Evolutionary conservation across 225 moss, liverwort and hornwort genomes (phyloP), one percentile per base, ranked within the genome.

Genomic region (Polytrichum formosum): DNA sequence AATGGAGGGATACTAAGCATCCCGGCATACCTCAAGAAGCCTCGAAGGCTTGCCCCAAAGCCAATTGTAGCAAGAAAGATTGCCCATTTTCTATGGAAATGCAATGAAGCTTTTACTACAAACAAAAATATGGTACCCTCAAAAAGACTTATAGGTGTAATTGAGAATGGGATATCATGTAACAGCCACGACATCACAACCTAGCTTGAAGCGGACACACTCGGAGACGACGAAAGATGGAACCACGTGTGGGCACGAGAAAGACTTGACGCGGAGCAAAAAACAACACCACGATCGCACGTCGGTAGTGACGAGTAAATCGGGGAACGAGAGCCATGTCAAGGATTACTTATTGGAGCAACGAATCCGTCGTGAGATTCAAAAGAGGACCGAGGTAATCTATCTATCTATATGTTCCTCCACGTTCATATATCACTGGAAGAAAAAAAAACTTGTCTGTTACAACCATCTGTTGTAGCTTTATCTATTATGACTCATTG

Each of bases 341-440:
- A 81, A 70, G 37, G 4, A 61, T 30, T 78, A 84, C 64, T 73
- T 84, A 23, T 37, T 74, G 35, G 77, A 77, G 69, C 66, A 75
- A 73, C 69, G 78, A 13, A 64, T 72, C 19, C 7, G 6, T 1
- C 25, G 73, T 1, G 63, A 74, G 70, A 19, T 30, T 17, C 21
- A 75, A 70, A 25, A 73, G 29, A 63, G 30, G 4, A 67, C 21
- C 13, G 9, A 64, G 64, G 84, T 20, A 69, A 59, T 20, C n/a
- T 0, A 0, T 0, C 6, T 0, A 16, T 23, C n/a, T 0, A 0
- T 0, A 6, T 0, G 9, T 23, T 0, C 1, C 16, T 17, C 0
- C 5, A 19, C 28, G 1, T 10, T 64, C 1, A 6, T 18, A 61
- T 46, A 30, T 30, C 30, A 30, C 0, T 6, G 0, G 30, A 30